A percentile compares a stretch with the other conserved stretches of the same genome.
Evolutionary conservation across 371 early-diverging fungal genomes (phyloP).

Genomic region (Modicella reniformis): DNA sequence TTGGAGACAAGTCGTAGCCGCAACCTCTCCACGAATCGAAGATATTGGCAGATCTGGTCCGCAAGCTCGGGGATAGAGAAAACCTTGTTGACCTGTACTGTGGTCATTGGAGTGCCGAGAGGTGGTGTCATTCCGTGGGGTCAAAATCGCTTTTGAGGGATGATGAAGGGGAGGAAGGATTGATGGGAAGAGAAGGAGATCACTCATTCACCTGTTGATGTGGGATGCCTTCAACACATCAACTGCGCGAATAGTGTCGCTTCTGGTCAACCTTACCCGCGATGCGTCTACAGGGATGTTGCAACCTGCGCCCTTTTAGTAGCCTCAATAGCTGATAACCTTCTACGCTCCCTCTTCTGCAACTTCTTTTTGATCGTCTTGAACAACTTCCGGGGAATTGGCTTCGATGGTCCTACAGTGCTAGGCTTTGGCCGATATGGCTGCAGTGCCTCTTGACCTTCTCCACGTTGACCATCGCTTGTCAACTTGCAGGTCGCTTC

Average conservation of each 20-base stretch:
- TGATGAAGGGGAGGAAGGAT: too few relatives aligned
- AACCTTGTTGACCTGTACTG: background rate
- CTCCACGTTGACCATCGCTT: background rate
- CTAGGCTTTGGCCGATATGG: too few relatives aligned
- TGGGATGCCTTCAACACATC: background rate
- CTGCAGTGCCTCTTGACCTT: too few relatives aligned
- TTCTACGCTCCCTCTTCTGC: conserved; percentile 19
- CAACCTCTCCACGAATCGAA: conserved; percentile 8
- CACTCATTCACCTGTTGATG: too few relatives aligned
- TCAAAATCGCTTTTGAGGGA: background rate
- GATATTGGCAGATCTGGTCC: conserved; percentile 6
- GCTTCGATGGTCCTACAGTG: background rate
- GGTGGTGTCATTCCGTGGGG: too few relatives aligned
- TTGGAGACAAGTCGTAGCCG: conserved; percentile 21
- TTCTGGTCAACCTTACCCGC: too few relatives aligned
- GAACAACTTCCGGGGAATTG: conserved; percentile 24
- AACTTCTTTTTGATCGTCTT: conserved; percentile 24
- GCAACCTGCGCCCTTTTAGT: too few relatives aligned
- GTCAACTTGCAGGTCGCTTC: background rate
- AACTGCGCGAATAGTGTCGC: background rate
- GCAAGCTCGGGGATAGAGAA: conserved; percentile 37
- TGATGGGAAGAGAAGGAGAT: too few relatives aligned
- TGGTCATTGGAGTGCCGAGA: background rate
- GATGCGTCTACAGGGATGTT: too few relatives aligned
- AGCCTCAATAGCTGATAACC: conserved; percentile 11